Evolutionary conservation across 1,139 yeast species (phyloP).

Genomic region (Zygotorulaspora mrakii): DNA sequence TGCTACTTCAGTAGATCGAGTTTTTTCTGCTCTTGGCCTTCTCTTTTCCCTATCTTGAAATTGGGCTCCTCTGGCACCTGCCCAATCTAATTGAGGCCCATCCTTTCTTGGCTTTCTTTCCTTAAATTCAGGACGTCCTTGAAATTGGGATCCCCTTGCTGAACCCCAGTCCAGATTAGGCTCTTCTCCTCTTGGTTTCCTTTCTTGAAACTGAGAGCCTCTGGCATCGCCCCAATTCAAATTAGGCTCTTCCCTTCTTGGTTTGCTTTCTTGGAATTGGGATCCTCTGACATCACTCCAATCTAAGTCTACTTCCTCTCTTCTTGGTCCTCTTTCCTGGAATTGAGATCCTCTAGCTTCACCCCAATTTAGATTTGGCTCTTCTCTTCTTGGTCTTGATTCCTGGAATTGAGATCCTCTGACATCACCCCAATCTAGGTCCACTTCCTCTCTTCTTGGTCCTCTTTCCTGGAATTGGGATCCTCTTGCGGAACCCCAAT

Average conservation of each 20-base stretch:
- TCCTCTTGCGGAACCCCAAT: conserved; percentile 43
- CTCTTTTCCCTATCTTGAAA: conserved; percentile 36
- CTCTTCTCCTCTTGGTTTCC: conserved; percentile 36
- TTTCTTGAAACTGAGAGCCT: conserved; percentile 26
- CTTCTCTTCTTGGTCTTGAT: conserved; percentile 38
- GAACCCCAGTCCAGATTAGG: conserved; percentile 47
- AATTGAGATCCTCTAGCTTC: conserved; percentile 39
- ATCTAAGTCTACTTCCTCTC: conserved; percentile 50
- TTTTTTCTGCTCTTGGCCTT: conserved; percentile 30
- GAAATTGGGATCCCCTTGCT: conserved; percentile 31
- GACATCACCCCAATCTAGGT: conserved; percentile 45
- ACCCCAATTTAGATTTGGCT: conserved; percentile 41
- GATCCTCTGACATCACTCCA: conserved; percentile 51
- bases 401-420: conserved; percentile 40
- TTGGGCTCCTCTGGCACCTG: conserved; percentile 35
- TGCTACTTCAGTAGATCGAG: conserved; percentile 31
- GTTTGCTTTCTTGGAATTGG: conserved; percentile 41
- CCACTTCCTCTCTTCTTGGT: conserved; percentile 33
- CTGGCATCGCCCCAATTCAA: conserved; percentile 46
- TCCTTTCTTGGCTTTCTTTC: conserved; percentile 42
- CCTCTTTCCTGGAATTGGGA: conserved; percentile 29
- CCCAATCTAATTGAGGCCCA: conserved; percentile 46
- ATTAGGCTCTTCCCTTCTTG: conserved; percentile 40
- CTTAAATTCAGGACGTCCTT: conserved; percentile 30
- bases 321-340: conserved; percentile 37